phyloP scores from a whole-genome alignment of 345 rosid genomes.

The Rhodamnia argentea region DNA sequence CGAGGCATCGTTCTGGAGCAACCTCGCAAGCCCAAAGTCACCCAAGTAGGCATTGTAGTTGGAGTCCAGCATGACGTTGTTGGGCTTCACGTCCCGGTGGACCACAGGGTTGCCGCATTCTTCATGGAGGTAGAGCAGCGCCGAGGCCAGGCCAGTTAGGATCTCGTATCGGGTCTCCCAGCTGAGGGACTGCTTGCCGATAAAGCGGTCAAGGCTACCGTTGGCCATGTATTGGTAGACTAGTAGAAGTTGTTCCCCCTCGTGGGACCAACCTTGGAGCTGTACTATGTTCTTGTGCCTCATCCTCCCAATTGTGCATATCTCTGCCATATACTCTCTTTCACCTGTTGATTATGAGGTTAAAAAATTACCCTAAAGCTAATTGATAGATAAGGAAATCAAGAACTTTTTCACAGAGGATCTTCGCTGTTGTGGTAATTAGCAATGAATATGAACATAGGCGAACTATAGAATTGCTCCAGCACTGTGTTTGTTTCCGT shows the following conservation, averaged over 20 bases:
- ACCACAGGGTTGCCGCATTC: conserved; percentile 26
- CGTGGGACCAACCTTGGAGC: conserved; percentile 38
- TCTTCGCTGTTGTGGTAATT: background rate
- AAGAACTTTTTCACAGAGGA: background rate
- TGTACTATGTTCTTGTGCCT: conserved; percentile 39
- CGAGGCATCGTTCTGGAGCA: conserved; percentile 11
- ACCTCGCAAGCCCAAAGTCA: conserved; percentile 26
- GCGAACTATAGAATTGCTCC: background rate
- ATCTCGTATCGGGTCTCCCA: conserved; percentile 24
- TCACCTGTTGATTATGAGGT: conserved; percentile 13
- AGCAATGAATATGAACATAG: background rate
- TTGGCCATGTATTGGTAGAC: conserved; percentile 37
- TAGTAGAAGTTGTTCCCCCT: conserved; percentile 19
- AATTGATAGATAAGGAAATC: background rate
- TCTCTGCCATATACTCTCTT: conserved; percentile 24
- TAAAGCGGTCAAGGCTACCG: conserved; percentile 33
- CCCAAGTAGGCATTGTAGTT: conserved; percentile 23
- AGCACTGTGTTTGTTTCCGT: background rate
- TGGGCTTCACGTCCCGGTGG: conserved; percentile 31
- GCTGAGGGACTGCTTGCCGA: conserved; percentile 14
- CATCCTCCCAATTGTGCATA: conserved; percentile 30
- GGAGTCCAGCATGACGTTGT: conserved; percentile 26
- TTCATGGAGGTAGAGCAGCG: conserved; percentile 33
- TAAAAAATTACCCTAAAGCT: background rate
- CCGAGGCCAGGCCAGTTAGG: conserved; percentile 23